Percentiles rank a stretch among this genome's conserved stretches.
Evolutionary conservation across 2,329 filamentous ascomycete genomes (phyloP).

Genomic region (Colletotrichum australisinense): DNA sequence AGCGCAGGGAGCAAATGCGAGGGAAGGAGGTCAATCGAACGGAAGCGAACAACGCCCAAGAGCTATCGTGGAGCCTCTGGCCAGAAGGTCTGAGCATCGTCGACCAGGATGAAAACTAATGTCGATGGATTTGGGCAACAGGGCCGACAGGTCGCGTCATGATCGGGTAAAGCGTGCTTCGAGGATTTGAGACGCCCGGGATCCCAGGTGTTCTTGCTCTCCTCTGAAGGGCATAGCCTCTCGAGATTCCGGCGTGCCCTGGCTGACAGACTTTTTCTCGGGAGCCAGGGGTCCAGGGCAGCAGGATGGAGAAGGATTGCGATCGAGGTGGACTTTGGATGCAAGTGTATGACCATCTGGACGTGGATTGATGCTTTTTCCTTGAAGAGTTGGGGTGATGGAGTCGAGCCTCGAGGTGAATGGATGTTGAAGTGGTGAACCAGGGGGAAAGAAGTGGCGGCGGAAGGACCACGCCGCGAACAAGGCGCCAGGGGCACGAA

Average conservation of each 20-base stretch:
- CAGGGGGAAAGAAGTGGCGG: neutral
- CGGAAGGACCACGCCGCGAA: neutral
- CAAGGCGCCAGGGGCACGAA: neutral
- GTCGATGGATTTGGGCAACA: conserved; percentile 24
- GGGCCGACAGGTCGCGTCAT: conserved; percentile 3
- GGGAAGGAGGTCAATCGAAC: neutral
- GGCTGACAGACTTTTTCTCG: conserved; percentile 12
- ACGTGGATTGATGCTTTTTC: neutral
- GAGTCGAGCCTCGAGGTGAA: neutral
- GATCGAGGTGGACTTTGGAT: neutral
- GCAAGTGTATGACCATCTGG: neutral
- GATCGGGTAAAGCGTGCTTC: conserved; percentile 17
- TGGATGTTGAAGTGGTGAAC: conserved; percentile 8
- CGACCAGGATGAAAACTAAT: neutral
- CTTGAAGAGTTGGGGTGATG: conserved; percentile 4
- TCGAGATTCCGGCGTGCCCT: conserved; percentile 4
- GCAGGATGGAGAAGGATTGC: neutral
- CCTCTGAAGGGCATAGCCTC: conserved; percentile 7
- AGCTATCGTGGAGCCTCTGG: conserved; percentile 20
- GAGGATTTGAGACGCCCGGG: neutral
- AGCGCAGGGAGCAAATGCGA: neutral
- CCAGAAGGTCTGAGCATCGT: conserved; percentile 26
- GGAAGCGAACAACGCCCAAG: neutral
- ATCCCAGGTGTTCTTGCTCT: neutral
- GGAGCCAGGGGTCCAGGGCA: neutral